Percentiles rank a stretch among this genome's conserved stretches.
These are phyloP conservation scores for Hypsizygus marmoreus DNA, from an alignment of 768 basidiomycete genomes.

Conservation along the genomic window DNA sequence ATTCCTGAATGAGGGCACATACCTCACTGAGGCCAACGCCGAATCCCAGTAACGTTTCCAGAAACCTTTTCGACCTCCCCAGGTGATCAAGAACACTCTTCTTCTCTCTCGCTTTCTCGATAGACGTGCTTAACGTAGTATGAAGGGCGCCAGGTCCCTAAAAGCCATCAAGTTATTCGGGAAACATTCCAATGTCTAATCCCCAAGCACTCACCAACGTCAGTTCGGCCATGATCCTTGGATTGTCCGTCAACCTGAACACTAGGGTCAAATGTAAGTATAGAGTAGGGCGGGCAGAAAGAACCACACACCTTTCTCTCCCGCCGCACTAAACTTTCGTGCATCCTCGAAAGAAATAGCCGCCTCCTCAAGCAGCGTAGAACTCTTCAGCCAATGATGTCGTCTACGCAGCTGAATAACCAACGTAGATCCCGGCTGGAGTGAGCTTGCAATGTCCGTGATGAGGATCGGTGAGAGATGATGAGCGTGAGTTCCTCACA, in stretches of 20 bases:
- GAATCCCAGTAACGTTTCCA: conserved; percentile 16
- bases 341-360: conserved; percentile 1
- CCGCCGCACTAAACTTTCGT: not conserved
- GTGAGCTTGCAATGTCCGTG: not conserved
- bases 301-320: not conserved
- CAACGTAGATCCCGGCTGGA: not conserved
- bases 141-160: conserved; percentile 9
- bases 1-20: no score
- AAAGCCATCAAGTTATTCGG: not conserved
- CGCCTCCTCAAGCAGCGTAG: not conserved
- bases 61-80: conserved; percentile 11
- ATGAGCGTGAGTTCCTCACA: conserved; percentile 1
- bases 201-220: conserved; percentile 6
- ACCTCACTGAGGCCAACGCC: conserved; percentile 20
- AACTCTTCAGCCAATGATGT: not conserved
- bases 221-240: conserved; percentile 14
- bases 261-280: conserved; percentile 6
- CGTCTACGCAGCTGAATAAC: conserved; percentile 1
- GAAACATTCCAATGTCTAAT: not conserved
- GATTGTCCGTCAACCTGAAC: conserved; percentile 10
- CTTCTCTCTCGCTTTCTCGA: conserved; percentile 12
- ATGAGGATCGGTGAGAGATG: not conserved
- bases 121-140: conserved; percentile 5
- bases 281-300: not conserved
- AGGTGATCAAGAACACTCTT: conserved; percentile 19